Percentiles rank a stretch among this genome's conserved stretches.
These are phyloP conservation scores for Saccharomycopsis malanga DNA, from an alignment of 805 yeast species.

Conservation along the genomic window DNA sequence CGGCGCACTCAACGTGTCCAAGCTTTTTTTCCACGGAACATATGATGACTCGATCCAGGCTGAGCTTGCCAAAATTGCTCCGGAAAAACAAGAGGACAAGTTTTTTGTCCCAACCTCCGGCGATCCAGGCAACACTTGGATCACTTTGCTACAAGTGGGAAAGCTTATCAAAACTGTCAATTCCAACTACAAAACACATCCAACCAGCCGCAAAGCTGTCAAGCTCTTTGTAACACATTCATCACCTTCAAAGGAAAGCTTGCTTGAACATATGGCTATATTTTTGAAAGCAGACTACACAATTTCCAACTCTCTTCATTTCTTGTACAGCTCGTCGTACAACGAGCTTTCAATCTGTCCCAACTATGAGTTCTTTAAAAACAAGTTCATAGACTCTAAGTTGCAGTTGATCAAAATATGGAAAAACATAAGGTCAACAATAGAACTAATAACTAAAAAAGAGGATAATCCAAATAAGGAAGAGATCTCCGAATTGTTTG, in stretches of 20 bases:
- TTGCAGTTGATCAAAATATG: conserved; percentile 57
- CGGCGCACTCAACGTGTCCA: conserved; percentile 60
- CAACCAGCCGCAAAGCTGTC: conserved; percentile 30
- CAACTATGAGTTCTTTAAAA: conserved; percentile 53
- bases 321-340: conserved; percentile 61
- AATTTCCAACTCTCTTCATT: conserved; percentile 65
- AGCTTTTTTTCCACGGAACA: conserved; percentile 60
- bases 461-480: conserved; percentile 29
- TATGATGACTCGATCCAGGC: conserved; percentile 25
- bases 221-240: conserved; percentile 62
- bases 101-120: conserved; percentile 46
- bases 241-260: conserved; percentile 63
- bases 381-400: conserved; percentile 55
- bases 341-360: conserved; percentile 62
- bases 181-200: conserved; percentile 33
- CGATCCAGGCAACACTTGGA: conserved; percentile 67
- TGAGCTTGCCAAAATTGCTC: conserved; percentile 2
- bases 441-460: conserved; percentile 36
- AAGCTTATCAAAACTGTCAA: conserved; percentile 47
- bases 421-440: conserved; percentile 50
- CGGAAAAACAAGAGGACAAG: conserved; percentile 15
- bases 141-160: conserved; percentile 64
- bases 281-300: conserved; percentile 66
- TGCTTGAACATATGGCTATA: conserved; percentile 61
- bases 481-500: conserved; percentile 39